Percentiles rank a stretch among this genome's conserved stretches.
Conservation (phyloP, 2,329 filamentous ascomycete genomes). For the Claviceps humidiphila region DNA sequence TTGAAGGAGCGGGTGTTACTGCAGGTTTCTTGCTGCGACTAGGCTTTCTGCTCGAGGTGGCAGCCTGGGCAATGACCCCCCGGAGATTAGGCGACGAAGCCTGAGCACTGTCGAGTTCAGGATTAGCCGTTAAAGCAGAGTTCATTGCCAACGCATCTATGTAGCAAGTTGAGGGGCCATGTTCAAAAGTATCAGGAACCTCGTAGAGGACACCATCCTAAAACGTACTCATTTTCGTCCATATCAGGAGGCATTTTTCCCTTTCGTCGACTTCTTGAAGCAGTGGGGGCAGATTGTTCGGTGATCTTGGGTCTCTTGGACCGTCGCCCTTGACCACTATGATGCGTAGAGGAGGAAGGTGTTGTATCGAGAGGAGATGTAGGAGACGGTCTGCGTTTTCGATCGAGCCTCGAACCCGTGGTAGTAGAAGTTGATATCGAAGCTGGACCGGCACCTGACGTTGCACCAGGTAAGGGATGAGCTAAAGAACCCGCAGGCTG, state of each 20-base stretch:
- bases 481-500: constrained; percentile 28
- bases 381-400: constrained; percentile 63
- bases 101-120: constrained; percentile 11
- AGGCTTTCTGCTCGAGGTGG: constrained; percentile 59
- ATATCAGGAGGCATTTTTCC: constrained; percentile 51
- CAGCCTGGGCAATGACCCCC: constrained; percentile 42
- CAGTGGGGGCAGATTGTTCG: constrained; percentile 28
- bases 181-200: neutral
- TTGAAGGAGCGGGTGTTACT: constrained; percentile 29
- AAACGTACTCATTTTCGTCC: constrained; percentile 56
- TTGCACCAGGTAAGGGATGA: constrained; percentile 19
- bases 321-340: constrained; percentile 37
- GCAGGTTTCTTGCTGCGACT: constrained; percentile 54
- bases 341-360: constrained; percentile 18
- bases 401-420: constrained; percentile 33
- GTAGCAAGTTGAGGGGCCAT: neutral
- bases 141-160: neutral
- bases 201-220: too few relatives aligned
- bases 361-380: constrained; percentile 28
- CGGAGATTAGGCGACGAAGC: constrained; percentile 48
- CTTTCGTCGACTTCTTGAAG: constrained; percentile 40
- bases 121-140: neutral
- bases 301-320: constrained; percentile 59
- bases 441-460: constrained; percentile 3
- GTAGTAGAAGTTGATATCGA: constrained; percentile 10